Conservation (phyloP, 306 rosid genomes). For the Prunus salicina region DNA sequence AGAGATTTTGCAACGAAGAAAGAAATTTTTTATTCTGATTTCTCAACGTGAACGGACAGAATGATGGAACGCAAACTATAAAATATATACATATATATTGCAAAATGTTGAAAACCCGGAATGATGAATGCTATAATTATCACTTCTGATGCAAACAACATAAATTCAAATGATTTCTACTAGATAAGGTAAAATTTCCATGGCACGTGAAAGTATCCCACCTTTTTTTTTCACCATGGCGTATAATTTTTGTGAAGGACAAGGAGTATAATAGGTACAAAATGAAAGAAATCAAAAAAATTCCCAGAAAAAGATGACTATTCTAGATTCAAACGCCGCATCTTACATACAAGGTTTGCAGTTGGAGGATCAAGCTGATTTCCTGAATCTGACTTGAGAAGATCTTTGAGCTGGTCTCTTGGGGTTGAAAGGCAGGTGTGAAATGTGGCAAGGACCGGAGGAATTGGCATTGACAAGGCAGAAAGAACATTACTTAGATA, state of each 20-base stretch:
- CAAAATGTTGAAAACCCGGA: too few relatives aligned
- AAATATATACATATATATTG: too few relatives aligned
- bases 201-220: too few relatives aligned
- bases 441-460: slow-evolving; percentile 71
- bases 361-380: slow-evolving; percentile 82
- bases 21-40: too few relatives aligned
- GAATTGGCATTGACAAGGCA: slow-evolving; percentile 88
- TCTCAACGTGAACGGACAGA: not conserved
- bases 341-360: slow-evolving; percentile 87
- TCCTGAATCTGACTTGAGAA: slow-evolving; percentile 62
- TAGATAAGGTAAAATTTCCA: too few relatives aligned
- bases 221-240: not conserved
- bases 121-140: too few relatives aligned
- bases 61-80: too few relatives aligned
- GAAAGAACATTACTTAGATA: slow-evolving; percentile 91
- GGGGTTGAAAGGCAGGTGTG: slow-evolving; percentile 72
- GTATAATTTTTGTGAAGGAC: not conserved
- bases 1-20: too few relatives aligned
- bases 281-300: not conserved
- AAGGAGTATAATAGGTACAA: not conserved
- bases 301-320: slow-evolving; percentile 4
- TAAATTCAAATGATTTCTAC: too few relatives aligned
- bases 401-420: slow-evolving; percentile 76
- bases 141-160: too few relatives aligned
- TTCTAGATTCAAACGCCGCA: slow-evolving; percentile 67